A percentile compares a stretch with the other conserved stretches of the same genome.
Evolutionary conservation across 2,329 filamentous ascomycete genomes (phyloP).

Genomic region (Microdochium bolleyi): DNA sequence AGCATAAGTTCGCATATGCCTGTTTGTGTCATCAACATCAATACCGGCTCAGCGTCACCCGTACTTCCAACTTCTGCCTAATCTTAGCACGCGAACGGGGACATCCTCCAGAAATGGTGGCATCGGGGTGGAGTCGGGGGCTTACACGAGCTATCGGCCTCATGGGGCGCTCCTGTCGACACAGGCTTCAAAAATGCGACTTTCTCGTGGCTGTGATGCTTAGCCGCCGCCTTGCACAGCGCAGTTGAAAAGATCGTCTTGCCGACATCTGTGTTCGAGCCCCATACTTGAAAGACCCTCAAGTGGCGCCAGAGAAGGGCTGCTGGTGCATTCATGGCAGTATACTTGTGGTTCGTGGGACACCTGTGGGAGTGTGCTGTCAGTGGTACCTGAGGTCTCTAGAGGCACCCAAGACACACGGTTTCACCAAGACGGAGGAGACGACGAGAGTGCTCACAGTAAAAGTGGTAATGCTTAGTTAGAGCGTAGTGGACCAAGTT

Average conservation of each 20-base stretch:
- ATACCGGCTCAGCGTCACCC: no score
- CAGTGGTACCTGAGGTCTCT: no score
- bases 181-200: constrained; percentile 72
- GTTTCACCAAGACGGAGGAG: not conserved
- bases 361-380: not conserved
- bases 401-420: no score
- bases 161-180: constrained; percentile 62
- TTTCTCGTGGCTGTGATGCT: constrained; percentile 32
- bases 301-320: constrained; percentile 61
- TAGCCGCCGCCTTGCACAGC: constrained; percentile 54
- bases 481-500: not conserved
- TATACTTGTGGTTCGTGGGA: not conserved
- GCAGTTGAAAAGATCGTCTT: constrained; percentile 76
- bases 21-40: constrained; percentile 19
- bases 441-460: no score
- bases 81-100: not conserved
- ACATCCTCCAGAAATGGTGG: no score
- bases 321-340: constrained; percentile 38
- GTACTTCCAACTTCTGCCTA: no score
- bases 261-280: constrained; percentile 77
- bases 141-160: constrained; percentile 62
- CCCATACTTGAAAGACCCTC: constrained; percentile 67
- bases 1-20: constrained; percentile 56
- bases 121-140: no score
- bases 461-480: no score